Percentiles rank a stretch among this genome's conserved stretches.
These are phyloP conservation scores for Euryodendron excelsum DNA, from an alignment of 148 eudicot species.

Conservation along the genomic window DNA sequence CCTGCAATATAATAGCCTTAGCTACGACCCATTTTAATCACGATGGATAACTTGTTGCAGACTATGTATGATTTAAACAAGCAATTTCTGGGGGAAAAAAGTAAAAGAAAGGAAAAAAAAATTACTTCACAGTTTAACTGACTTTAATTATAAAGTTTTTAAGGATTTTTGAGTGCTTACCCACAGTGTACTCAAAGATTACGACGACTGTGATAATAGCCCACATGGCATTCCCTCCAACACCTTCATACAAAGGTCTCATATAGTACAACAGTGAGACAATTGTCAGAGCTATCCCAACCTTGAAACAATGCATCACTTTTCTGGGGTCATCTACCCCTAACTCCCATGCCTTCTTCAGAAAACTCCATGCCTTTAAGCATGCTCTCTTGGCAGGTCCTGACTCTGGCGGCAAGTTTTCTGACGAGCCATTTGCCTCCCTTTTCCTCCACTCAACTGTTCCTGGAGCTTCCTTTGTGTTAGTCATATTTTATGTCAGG, in stretches of 20 bases:
- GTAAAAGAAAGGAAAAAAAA: too few species aligned
- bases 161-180: constrained; percentile 9
- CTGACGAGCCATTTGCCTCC: constrained; percentile 17
- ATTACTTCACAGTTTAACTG: too few species aligned
- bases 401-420: constrained; percentile 15
- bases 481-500: constrained; percentile 5
- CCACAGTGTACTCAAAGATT: constrained; percentile 31
- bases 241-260: constrained; percentile 26
- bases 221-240: constrained; percentile 41
- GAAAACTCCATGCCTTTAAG: constrained; percentile 12
- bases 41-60: too few species aligned
- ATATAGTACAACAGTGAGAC: constrained; percentile 32
- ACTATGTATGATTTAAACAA: too few species aligned
- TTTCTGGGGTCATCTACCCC: constrained; percentile 29
- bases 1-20: constrained; percentile 16
- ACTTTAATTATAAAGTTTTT: neutral
- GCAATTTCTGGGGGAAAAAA: too few species aligned
- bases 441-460: constrained; percentile 25
- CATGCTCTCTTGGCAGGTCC: neutral
- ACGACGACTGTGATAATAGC: constrained; percentile 41
- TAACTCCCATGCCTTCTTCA: constrained; percentile 29
- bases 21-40: too few species aligned
- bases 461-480: constrained; percentile 8
- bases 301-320: constrained; percentile 28
- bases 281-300: constrained; percentile 28